Evolutionary conservation across 148 eudicot genomes (phyloP), one percentile per base, ranked within the genome.

Genomic region (Amaranthus palmeri): DNA sequence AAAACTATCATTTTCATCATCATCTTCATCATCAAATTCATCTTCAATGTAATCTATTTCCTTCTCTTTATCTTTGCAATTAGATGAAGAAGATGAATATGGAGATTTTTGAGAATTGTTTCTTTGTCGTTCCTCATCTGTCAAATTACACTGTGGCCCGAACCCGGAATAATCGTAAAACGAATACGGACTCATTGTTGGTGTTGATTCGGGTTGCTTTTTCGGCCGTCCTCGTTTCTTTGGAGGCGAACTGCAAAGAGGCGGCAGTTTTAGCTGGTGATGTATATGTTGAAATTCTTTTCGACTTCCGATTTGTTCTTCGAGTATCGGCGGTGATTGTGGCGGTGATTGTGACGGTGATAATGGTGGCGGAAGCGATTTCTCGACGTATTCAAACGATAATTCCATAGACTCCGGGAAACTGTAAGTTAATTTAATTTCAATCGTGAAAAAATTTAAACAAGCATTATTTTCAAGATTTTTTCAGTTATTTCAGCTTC

Each of bases 111-210:
- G 36, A 25, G 36, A 25, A 25, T 25, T 25, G 36, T 25, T 25
- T 25, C 36, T 25, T 25, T 25, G 36, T 25, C 74, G 44, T 86
- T 80, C 77, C 83, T 79, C 65, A 52, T 83, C 69, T 84, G 85
- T 36, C 85, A 86, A 92, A 25, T 25, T 25, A 25, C 96, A 86
- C 1, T 77, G 68, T 11, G 97, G 97, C 2, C 92, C 92, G 44
- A 88, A 92, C 54, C 96, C 97, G 0, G 89, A 77, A 66, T 89
- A 92, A 61, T 88, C 88, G 75, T 86, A 90, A 53, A 74, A 85
- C 42, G 84, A 84, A 65, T 84, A 48, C 2, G 89, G 88, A 50
- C 87, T 42, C 4, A 17, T 43, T 0, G 54, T 54, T 3, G 60
- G 12, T 9, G 51, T 10, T 3, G 74, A 51, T 1, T 66, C 40